Percentiles rank a stretch among this genome's conserved stretches.
These are phyloP conservation scores for Dictyostelium intermedium DNA, from an alignment of 78 protist species.

Conservation along the genomic window DNA sequence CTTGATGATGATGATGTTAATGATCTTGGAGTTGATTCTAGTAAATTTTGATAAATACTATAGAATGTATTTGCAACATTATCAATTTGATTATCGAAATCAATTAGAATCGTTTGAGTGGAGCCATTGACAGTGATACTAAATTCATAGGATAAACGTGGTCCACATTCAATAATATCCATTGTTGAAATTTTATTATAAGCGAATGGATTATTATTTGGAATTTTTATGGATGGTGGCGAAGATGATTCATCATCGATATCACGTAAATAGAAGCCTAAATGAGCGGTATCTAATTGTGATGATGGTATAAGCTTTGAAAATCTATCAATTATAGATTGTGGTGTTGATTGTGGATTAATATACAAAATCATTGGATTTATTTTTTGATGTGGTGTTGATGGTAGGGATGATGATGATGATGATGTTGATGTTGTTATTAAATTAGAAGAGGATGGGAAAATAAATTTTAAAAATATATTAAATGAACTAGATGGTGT, in stretches of 20 bases:
- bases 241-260: background rate
- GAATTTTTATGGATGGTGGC: background rate
- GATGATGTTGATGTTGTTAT: background rate
- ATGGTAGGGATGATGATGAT: background rate
- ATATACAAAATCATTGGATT: conserved; percentile 34
- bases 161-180: conserved; percentile 49
- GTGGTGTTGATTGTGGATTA: conserved; percentile 21
- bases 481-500: background rate
- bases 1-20: background rate
- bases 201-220: conserved; percentile 26
- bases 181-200: conserved; percentile 44
- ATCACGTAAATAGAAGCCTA: conserved; percentile 31
- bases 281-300: conserved; percentile 30
- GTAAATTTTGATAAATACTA: background rate
- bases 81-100: conserved; percentile 22
- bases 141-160: conserved; percentile 33
- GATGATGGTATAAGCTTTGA: background rate
- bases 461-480: background rate
- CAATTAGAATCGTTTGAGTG: background rate
- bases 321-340: conserved; percentile 2
- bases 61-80: background rate
- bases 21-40: background rate
- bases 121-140: background rate
- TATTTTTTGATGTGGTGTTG: background rate
- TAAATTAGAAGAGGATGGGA: background rate